Conservation (phyloP, 257 asterid species). For the Salvia splendens region DNA sequence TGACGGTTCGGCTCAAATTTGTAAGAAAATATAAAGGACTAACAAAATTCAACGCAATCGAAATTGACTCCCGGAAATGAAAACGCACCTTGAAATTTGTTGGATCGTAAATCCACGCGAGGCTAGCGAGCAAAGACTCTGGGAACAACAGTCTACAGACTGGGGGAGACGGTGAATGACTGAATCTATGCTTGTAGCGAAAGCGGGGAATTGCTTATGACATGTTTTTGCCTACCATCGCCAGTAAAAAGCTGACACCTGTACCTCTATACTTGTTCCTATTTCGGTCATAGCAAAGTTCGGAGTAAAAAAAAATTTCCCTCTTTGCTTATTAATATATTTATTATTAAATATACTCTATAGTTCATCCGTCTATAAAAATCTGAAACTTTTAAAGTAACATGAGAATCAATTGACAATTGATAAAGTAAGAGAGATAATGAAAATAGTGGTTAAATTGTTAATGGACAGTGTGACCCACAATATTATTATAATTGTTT, state of each 20-base stretch:
- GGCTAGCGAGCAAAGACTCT: slow-evolving; percentile 33
- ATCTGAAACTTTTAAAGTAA: too few relatives aligned
- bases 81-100: slow-evolving; percentile 30
- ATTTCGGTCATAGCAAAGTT: too few relatives aligned
- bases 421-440: too few relatives aligned
- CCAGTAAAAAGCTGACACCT: slow-evolving; percentile 35
- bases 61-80: not conserved
- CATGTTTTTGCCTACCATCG: slow-evolving; percentile 27
- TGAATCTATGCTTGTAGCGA: slow-evolving; percentile 10
- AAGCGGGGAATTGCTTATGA: slow-evolving; percentile 28
- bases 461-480: too few relatives aligned
- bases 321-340: too few relatives aligned
- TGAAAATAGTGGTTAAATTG: too few relatives aligned
- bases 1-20: not conserved
- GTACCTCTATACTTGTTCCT: not conserved
- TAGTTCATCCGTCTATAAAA: too few relatives aligned
- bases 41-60: not conserved
- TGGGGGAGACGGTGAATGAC: slow-evolving; percentile 20
- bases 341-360: too few relatives aligned
- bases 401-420: too few relatives aligned
- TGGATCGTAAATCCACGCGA: slow-evolving; percentile 21
- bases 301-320: too few relatives aligned
- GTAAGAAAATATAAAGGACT: not conserved
- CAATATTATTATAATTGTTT: too few relatives aligned
- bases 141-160: not conserved